phyloP scores from a whole-genome alignment of 257 asterid genomes.

The Striga asiatica region DNA sequence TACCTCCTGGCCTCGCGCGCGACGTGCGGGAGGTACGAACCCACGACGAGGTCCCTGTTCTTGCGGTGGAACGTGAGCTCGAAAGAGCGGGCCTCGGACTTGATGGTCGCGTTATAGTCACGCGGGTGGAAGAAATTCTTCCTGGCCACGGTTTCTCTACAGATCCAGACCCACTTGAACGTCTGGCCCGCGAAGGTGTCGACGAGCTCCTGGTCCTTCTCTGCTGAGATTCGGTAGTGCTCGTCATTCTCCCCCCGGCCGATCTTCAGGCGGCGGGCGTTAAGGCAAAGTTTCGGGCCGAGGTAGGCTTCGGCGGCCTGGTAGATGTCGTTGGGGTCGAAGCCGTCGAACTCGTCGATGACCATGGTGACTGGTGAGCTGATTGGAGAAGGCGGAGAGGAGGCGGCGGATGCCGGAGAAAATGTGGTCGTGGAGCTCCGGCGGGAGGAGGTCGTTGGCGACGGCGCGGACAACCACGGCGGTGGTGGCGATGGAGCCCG shows the following conservation, averaged over 20 bases:
- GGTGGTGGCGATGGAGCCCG: constrained; percentile 44
- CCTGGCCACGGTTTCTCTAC: constrained; percentile 12
- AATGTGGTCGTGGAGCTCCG: constrained; percentile 32
- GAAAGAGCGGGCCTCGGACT: constrained; percentile 40
- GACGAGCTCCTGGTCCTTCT: constrained; percentile 27
- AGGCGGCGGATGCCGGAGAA: constrained; percentile 22
- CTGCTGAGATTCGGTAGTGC: constrained; percentile 28
- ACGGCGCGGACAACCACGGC: constrained; percentile 37
- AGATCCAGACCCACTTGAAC: constrained; percentile 48
- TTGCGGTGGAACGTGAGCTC: constrained; percentile 50
- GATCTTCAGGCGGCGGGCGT: constrained; percentile 30
- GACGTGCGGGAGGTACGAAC: constrained; percentile 35
- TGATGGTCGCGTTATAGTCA: constrained; percentile 21
- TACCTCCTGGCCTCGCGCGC: constrained; percentile 15
- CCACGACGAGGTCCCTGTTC: constrained; percentile 28
- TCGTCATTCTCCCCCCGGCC: constrained; percentile 35
- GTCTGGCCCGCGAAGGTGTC: constrained; percentile 30
- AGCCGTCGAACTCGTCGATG: constrained; percentile 44
- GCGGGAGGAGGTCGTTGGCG: constrained; percentile 23
- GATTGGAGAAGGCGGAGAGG: constrained; percentile 28
- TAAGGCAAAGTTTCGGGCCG: constrained; percentile 29
- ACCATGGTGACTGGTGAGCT: constrained; percentile 41
- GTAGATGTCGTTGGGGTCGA: constrained; percentile 34
- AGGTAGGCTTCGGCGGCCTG: constrained; percentile 39
- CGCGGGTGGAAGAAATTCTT: constrained; percentile 24